phyloP scores from a whole-genome alignment of 257 asterid genomes.

The Jasminum sambac region DNA sequence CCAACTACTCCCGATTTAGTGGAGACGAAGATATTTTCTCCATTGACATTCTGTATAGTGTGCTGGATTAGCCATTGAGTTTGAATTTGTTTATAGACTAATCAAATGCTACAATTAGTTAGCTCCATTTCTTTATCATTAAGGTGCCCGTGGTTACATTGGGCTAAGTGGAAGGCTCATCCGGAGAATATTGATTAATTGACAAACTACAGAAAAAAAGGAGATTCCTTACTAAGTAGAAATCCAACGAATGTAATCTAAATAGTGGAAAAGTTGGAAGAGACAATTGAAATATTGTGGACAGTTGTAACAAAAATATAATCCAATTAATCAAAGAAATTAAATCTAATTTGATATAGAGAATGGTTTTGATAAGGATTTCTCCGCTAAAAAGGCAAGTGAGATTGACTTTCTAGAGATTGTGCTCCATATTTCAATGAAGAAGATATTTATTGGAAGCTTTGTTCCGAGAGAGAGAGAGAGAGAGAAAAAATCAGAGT shows the following conservation, averaged over 20 bases:
- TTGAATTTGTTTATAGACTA: constrained; percentile 57
- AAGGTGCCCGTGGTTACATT: no score
- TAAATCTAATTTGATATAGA: constrained; percentile 9
- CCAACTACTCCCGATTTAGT: no score
- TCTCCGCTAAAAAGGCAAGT: constrained; percentile 36
- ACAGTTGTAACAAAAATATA: constrained; percentile 5
- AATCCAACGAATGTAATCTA: constrained; percentile 17
- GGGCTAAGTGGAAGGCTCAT: no score
- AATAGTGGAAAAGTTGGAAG: constrained; percentile 8
- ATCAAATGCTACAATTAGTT: no score
- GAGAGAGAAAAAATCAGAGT: no score
- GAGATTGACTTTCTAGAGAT: constrained; percentile 28
- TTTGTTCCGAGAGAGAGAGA: no score
- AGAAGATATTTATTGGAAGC: constrained; percentile 18
- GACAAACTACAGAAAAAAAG: not conserved
- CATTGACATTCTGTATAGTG: constrained; percentile 69
- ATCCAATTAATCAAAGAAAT: not conserved
- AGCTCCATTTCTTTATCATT: no score
- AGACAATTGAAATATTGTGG: constrained; percentile 12
- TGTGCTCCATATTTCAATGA: constrained; percentile 25
- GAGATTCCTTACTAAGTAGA: constrained; percentile 24
- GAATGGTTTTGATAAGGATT: constrained; percentile 27
- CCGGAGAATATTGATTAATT: not conserved
- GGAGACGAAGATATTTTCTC: no score
- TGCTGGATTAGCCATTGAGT: constrained; percentile 50